Base-by-base conservation (phyloP, 2,329 filamentous ascomycete species). In the Fusarium clavum region DNA sequence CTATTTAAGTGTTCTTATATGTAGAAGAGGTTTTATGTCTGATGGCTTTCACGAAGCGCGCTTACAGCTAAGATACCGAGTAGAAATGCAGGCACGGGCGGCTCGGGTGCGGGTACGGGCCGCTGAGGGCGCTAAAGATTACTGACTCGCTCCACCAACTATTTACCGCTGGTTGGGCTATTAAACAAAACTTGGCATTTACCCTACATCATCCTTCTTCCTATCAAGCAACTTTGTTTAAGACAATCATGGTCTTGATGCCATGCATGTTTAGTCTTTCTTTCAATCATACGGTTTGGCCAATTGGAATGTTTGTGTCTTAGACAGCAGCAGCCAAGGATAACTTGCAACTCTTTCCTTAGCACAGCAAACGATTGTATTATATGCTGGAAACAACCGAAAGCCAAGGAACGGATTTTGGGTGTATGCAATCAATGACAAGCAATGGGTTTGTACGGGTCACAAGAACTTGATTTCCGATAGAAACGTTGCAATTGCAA, bases 41-140 rank as follows among this genome's bases (percentile, higher is more conserved):
- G 13, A 32, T 27, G 12, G 14, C 20, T 14, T 27, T 7, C 3
- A 32, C 10, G n/a, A 62, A 18, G 18, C 62, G 41, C 64, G 56
- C 32, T 65, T 51, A 8, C 30, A 10, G 18, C 34, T 38, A 0
- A 38, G 16, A 53, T 44, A 14, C 22, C 9, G 22, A 8, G 51
- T 49, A 34, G 44, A 48, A 58, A 61, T 38, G 18, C 29, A 66
- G 46, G 44, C 38, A 34, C 13, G 12, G 49, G 18, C 57, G 51
- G 43, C 18, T 30, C 45, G 51, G 47, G 29, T 8, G 30, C 46
- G 57, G 68, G 64, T 71, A 44, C 69, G 69, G 65, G 57, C 69
- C 69, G 69, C 46, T 58, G 22, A 45, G n/a, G 44, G 61, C 58
- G 69, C 69, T 61, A 67, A 61, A 67, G n/a, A 18, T 51, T 22